A percentile compares a stretch with the other conserved stretches of the same genome.
phyloP scores from a whole-genome alignment of 2,329 filamentous ascomycete genomes.

The Pyrenochaeta sp. region DNA sequence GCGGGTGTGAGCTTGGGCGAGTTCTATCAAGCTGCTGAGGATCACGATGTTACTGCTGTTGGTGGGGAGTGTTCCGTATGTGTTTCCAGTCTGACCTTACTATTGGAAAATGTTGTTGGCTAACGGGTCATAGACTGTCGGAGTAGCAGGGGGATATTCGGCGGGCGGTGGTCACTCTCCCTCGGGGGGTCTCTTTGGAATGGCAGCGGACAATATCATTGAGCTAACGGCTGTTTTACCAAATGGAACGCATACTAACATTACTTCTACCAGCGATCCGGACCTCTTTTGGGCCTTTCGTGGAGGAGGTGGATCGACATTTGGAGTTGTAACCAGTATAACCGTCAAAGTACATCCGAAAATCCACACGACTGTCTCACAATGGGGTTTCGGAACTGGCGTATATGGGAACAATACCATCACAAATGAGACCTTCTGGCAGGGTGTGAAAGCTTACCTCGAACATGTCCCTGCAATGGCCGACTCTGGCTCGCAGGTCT shows the following conservation, averaged over 20 bases:
- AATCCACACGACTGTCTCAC: too few species aligned
- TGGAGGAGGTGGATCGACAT: slow-evolving; percentile 30
- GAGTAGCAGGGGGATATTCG: slow-evolving; percentile 11
- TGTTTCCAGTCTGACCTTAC: too few species aligned
- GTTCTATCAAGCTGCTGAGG: slow-evolving; percentile 23
- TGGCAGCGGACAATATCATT: slow-evolving; percentile 37
- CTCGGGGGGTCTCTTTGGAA: slow-evolving; percentile 24
- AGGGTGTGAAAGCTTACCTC: background rate
- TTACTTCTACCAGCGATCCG: slow-evolving; percentile 19
- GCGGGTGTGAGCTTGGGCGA: slow-evolving; percentile 36
- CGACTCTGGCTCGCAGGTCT: slow-evolving; percentile 4
- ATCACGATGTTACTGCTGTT: slow-evolving; percentile 32
- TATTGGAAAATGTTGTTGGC: too few species aligned
- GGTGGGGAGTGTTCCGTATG: background rate
- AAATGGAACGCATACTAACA: slow-evolving; percentile 31
- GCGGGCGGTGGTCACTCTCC: slow-evolving; percentile 35
- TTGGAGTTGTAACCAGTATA: slow-evolving; percentile 27
- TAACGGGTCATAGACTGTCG: slow-evolving; percentile 31
- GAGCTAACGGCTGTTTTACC: slow-evolving; percentile 35
- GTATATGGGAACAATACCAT: too few species aligned
- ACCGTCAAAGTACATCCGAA: slow-evolving; percentile 29
- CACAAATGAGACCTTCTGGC: too few species aligned
- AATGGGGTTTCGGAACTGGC: too few species aligned
- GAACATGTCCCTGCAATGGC: slow-evolving; percentile 13
- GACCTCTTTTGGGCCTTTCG: slow-evolving; percentile 29